Evolutionary conservation across 2,329 filamentous ascomycete genomes (phyloP), one percentile per base, ranked within the genome.

Genomic region (Pseudogymnoascus verrucosus): DNA sequence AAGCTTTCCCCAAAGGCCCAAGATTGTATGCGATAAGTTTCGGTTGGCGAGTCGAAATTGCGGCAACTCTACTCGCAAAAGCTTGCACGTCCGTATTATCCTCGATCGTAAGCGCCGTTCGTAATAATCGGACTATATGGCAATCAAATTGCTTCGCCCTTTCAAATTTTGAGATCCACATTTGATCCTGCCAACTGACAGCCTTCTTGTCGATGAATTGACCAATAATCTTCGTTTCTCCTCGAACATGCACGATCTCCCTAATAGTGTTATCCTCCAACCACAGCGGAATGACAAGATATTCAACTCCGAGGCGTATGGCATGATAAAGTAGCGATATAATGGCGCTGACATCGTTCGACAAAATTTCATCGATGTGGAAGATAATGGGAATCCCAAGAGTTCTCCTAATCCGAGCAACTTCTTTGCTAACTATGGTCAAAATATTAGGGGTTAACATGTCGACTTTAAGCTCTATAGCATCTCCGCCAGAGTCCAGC

Each of bases 241-340:
- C 51, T 21, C 51, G 28, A 19, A 57, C 51, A 19, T 34, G 26
- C 19, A 57, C 51, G 5, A 57, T 57, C 51, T 57, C 28, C 28
- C 51, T 57, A 12, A 57, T 57, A 5, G 23, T 19, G 4, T 2
- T 34, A 57, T 57, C 51, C 51, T 57, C 51, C 19, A 57, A 57
- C 51, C 28, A 57, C 28, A 57, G 51, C 5, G 51, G 28, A 2
- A 57, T 31, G 51, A 83, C 85, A 62, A 86, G 70, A 68, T 85
- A 90, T 62, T 89, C 87, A 1, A 88, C 85, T 1, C 83, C 85
- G 40, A 90, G 78, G 10, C 87, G 83, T 23, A 89, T 75, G 4
- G 86, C 87, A 66, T 89, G 84, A 44, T 84, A 79, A 26, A 89
- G 77, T 31, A 89, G 75, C 62, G 51, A 57, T 57, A 34, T 34